Evolutionary conservation across 169 alveolate genomes (phyloP), one percentile per base, ranked within the genome.

Genomic region (Theileria orientalis): DNA sequence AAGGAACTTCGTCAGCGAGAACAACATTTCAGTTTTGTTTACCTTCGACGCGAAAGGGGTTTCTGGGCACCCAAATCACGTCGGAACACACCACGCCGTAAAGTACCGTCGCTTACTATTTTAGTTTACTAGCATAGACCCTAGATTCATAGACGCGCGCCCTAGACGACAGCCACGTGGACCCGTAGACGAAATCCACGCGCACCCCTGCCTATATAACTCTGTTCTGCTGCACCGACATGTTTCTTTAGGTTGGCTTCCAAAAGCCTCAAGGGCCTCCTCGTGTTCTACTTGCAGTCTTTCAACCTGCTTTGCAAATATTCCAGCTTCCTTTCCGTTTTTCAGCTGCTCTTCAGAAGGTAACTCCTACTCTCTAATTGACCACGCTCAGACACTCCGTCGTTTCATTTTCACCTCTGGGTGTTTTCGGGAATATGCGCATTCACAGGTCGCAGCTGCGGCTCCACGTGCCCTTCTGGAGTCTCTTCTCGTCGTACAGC

Each of bases 51-150:
- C 62, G 7, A 46, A 62, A 40, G 93, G 93, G 1, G 90, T 75
- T 35, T 88, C 93, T 5, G 85, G 84, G 14, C 93, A 88, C 49
- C 93, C 93, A 21, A 88, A 88, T 60, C 93, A 88, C 70, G 74
- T 69, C 37, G 69, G 86, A 47, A 35, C 56, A 27, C 75, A 74
- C 35, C 25, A 77, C 13, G 70, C 90, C 23, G 84, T 56, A 23
- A 68, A 75, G 74, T 57, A 57, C 0, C 32, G 14, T 63, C 19
- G 13, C 19, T 25, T 32, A 6, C 37, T 51, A 51, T 6, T 37
- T 37, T 7, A 37, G 5, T 37, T 37, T 37, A 37, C 5, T 37
- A 7, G 9, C 5, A 7, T 7, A 37, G 5, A 37, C 44, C 5
- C 9, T 37, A 37, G 9, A 51, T 51, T 51, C 61, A 44, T 44